Evolutionary conservation across 2,329 filamentous ascomycete species (phyloP), one percentile per base, ranked within the genome.

Genomic region (Venturia aucupariae): DNA sequence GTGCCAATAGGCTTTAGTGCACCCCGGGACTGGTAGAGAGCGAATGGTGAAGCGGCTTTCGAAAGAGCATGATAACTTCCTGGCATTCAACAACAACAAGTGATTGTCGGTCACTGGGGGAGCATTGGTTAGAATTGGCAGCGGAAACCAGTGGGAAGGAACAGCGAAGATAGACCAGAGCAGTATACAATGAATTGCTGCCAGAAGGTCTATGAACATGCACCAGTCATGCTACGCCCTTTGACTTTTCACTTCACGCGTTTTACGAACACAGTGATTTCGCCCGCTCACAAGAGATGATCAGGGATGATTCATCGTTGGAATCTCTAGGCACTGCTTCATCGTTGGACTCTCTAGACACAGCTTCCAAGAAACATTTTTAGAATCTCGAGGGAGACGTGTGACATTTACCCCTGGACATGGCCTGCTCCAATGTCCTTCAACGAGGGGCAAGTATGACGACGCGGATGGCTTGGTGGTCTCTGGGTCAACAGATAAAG

Each of bases 381-480:
- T 51, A 27, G 24, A 51, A 51, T 51, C 27, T 32, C 51, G 51
- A 57, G 51, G 51, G 51, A 57, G 27, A n/a, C 11, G 51, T 57
- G 51, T 35, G 30, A 57, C 51, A 35, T 57, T 57, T 57, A n/a
- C 51, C 51, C 51, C 51, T 57, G 51, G 22, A 7, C 24, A 57
- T 35, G 15, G 15, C 51, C 51, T 35, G 27, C 30, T 35, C 15
- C 19, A 13, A 35, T 57, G 30, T 35, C 51, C 35, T 35, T 15
- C 51, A 35, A 57, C 5, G 27, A 57, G 27, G 8, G 27, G 51
- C 27, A 22, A 22, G 4, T 10, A 57, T 57, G 51, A 57, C 30
- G 51, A 57, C 30, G 30, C 10, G 51, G 30, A 11, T 19, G 30
- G 15, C 19, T 8, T 35, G 51, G 15, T 35, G 51, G 51, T 24